Conservation (phyloP, 306 rosid genomes). For the Acacia confusa region DNA sequence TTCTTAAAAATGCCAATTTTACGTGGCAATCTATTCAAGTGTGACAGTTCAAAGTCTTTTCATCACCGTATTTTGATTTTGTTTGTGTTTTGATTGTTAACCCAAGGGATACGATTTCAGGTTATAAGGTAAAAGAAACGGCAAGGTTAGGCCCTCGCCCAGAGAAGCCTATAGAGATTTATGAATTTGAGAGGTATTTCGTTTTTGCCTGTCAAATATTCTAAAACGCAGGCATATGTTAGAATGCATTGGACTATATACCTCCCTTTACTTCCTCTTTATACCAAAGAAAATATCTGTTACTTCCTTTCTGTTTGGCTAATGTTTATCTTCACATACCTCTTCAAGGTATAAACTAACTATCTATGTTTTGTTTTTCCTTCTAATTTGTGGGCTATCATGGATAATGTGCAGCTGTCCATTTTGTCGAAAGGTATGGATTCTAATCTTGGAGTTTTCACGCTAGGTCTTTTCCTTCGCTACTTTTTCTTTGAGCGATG, state of each 20-base stretch:
- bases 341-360: constrained; percentile 41
- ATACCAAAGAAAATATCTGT: not conserved
- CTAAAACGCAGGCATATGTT: constrained; percentile 2
- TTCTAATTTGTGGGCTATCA: constrained; percentile 29
- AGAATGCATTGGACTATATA: not conserved
- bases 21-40: not conserved
- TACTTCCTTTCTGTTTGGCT: not conserved
- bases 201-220: constrained; percentile 17
- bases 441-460: constrained; percentile 20
- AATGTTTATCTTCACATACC: constrained; percentile 3
- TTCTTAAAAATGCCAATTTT: not conserved
- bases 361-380: constrained; percentile 17
- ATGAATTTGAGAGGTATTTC: constrained; percentile 87
- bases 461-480: not conserved
- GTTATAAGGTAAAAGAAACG: constrained; percentile 77
- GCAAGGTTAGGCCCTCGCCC: constrained; percentile 87
- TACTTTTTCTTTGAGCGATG: not conserved
- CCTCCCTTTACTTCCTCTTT: not conserved
- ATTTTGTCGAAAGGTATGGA: constrained; percentile 90
- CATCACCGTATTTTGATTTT: not conserved
- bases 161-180: constrained; percentile 88
- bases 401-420: constrained; percentile 73
- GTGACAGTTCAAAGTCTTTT: constrained; percentile 1
- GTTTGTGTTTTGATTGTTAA: constrained; percentile 2
- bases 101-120: constrained; percentile 46